Evolutionary conservation across 371 early-diverging fungal species (phyloP).

Genomic region (Apophysomyces sp.): DNA sequence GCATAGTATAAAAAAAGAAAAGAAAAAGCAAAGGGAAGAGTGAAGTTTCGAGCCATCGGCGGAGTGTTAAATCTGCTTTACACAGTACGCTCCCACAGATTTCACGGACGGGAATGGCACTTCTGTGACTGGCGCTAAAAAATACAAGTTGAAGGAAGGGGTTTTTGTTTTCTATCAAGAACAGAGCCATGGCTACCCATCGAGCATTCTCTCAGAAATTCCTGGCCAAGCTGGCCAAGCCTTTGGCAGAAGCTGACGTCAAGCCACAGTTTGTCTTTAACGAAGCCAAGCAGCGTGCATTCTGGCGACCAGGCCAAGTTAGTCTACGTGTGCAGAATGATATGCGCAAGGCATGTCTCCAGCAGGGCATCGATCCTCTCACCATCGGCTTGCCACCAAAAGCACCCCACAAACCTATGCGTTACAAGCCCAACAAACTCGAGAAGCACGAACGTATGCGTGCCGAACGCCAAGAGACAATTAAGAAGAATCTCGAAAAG

Average conservation of each 20-base stretch:
- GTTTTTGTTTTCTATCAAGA: not conserved
- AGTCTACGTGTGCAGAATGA: slow-evolving; percentile 60
- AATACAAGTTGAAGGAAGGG: not conserved
- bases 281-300: slow-evolving; percentile 40
- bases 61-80: no score
- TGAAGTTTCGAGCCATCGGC: not conserved
- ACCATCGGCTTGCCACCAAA: slow-evolving; percentile 50
- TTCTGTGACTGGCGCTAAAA: not conserved
- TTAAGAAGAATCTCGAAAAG: slow-evolving; percentile 44
- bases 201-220: slow-evolving; percentile 37
- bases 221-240: slow-evolving; percentile 24
- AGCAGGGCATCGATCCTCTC: slow-evolving; percentile 49
- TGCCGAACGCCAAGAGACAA: slow-evolving; percentile 47
- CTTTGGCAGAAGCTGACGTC: slow-evolving; percentile 45
- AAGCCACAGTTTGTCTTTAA: slow-evolving; percentile 51
- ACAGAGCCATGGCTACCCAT: slow-evolving; percentile 28
- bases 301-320: slow-evolving; percentile 58
- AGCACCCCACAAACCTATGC: slow-evolving; percentile 33
- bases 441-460: slow-evolving; percentile 67
- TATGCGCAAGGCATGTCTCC: slow-evolving; percentile 61
- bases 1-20: slow-evolving; percentile 14
- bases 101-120: no score
- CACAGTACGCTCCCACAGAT: no score
- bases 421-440: slow-evolving; percentile 60
- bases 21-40: not conserved